Percentiles rank a stretch among this genome's conserved stretches.
Conservation (phyloP, 257 asterid genomes). For the Verbena officinalis region DNA sequence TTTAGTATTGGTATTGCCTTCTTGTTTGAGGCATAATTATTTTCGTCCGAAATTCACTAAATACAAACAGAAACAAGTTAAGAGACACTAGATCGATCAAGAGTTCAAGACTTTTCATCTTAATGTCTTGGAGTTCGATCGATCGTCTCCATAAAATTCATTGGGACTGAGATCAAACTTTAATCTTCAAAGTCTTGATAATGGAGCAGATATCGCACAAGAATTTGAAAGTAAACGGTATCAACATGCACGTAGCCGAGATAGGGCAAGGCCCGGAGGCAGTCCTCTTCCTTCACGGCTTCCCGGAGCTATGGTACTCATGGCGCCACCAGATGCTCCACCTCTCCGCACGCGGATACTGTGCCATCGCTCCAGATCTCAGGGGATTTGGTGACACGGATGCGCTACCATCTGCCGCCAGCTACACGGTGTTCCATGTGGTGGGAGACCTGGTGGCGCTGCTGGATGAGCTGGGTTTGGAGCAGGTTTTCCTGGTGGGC, state of each 20-base stretch:
- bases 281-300: neutral
- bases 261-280: neutral
- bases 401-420: neutral
- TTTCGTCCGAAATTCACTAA: too few relatives aligned
- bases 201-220: too few relatives aligned
- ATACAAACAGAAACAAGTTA: too few relatives aligned
- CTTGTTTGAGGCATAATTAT: too few relatives aligned
- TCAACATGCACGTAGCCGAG: neutral
- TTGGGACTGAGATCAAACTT: too few relatives aligned
- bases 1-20: too few relatives aligned
- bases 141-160: too few relatives aligned
- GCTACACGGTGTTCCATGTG: constrained; percentile 27
- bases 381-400: constrained; percentile 40
- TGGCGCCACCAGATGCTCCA: constrained; percentile 34
- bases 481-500: constrained; percentile 28
- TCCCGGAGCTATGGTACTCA: neutral
- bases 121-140: too few relatives aligned
- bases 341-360: constrained; percentile 32
- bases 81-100: too few relatives aligned
- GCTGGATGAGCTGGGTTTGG: constrained; percentile 20
- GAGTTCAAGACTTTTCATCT: too few relatives aligned
- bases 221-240: too few relatives aligned
- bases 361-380: constrained; percentile 41
- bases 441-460: constrained; percentile 38
- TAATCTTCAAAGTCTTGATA: too few relatives aligned